Conservation (phyloP, 768 basidiomycete species). For the Podaxis sp. region DNA sequence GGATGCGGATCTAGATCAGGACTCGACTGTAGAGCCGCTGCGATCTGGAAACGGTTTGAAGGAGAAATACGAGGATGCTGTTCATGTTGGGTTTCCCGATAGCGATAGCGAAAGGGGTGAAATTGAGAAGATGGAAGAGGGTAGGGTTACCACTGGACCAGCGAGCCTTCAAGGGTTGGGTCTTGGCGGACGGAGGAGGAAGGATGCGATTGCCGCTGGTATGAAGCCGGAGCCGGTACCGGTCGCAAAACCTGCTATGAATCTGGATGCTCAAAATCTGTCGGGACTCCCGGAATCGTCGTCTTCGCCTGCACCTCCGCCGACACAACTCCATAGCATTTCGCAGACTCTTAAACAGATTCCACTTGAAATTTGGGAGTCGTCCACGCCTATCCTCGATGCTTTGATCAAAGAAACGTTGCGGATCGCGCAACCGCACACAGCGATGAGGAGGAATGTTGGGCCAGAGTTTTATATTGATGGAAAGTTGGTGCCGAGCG, state of each 20-base stretch:
- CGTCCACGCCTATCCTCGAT: constrained; percentile 65
- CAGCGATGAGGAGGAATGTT: constrained; percentile 76
- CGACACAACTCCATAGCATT: constrained; percentile 21
- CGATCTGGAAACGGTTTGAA: background rate
- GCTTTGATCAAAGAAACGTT: constrained; percentile 73
- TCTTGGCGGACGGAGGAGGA: background rate
- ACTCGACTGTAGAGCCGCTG: background rate
- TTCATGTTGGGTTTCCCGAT: background rate
- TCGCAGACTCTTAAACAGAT: constrained; percentile 50
- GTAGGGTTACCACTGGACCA: background rate
- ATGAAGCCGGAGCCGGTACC: background rate
- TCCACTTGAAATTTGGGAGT: constrained; percentile 69
- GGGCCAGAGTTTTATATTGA: constrained; percentile 69
- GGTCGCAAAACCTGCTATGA: background rate
- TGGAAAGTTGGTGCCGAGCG: constrained; percentile 65
- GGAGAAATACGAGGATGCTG: background rate
- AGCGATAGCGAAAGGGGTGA: background rate
- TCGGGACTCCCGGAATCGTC: background rate
- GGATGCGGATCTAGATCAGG: background rate
- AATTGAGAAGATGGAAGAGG: background rate
- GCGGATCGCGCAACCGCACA: constrained; percentile 74
- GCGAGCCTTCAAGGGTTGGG: background rate
- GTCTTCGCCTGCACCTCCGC: background rate
- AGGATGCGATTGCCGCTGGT: background rate
- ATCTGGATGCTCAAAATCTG: background rate